Conservation (phyloP, 805 yeast species). For the Pichia gijzeniarum region DNA sequence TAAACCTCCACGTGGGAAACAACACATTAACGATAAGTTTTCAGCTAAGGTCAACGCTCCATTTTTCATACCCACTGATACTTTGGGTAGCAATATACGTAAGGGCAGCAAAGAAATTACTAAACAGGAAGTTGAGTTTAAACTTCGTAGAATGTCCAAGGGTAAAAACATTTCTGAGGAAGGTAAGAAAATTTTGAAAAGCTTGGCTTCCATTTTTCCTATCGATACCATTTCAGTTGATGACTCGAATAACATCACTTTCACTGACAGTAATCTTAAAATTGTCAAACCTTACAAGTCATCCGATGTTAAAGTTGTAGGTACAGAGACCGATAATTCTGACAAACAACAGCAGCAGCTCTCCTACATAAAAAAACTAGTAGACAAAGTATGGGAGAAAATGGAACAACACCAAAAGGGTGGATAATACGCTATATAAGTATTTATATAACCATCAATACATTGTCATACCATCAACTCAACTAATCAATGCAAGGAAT, state of each 20-base stretch:
- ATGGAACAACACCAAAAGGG: conserved; percentile 44
- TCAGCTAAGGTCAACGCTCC: conserved; percentile 18
- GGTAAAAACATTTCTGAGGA: conserved; percentile 21
- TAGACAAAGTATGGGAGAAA: conserved; percentile 43
- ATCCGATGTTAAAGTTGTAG: conserved; percentile 25
- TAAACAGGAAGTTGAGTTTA: conserved; percentile 20
- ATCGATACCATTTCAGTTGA: conserved; percentile 30
- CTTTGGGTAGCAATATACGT: conserved; percentile 17
- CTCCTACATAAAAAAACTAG: conserved; percentile 38
- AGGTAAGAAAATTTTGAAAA: conserved; percentile 24
- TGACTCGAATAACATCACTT: conserved; percentile 31
- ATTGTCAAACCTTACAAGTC: conserved; percentile 35
- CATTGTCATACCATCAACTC: background rate
- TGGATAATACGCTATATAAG: conserved; percentile 30
- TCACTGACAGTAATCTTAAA: conserved; percentile 32
- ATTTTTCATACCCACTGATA: conserved; percentile 14
- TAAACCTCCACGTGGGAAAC: conserved; percentile 22
- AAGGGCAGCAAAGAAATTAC: conserved; percentile 15
- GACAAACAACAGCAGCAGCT: conserved; percentile 28
- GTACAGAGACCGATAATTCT: conserved; percentile 17
- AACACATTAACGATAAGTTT: conserved; percentile 21
- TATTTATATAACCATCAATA: background rate
- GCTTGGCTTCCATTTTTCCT: conserved; percentile 26
- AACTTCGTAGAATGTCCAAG: conserved; percentile 19
- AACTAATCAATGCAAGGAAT: conserved; percentile 48